phyloP scores from a whole-genome alignment of 2,329 filamentous ascomycete species.

The Spiromastix sp. region DNA sequence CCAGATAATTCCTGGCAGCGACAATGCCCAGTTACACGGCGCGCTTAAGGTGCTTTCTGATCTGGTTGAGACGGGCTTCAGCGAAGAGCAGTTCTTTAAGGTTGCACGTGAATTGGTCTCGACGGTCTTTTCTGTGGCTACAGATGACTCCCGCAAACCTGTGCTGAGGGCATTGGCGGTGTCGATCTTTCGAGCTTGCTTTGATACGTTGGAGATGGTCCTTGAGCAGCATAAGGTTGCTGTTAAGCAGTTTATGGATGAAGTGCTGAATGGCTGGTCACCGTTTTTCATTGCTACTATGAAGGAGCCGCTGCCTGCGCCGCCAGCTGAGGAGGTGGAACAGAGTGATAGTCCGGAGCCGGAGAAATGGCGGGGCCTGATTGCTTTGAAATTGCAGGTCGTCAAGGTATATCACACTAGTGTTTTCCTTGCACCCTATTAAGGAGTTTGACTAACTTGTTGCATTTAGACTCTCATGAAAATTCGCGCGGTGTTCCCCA shows the following conservation, averaged over 20 bases:
- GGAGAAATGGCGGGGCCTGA: slow-evolving; percentile 65
- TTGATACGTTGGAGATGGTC: slow-evolving; percentile 93
- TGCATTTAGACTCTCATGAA: slow-evolving; percentile 65
- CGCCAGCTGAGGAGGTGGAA: slow-evolving; percentile 48
- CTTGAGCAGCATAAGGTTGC: slow-evolving; percentile 83
- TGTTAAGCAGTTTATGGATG: slow-evolving; percentile 81
- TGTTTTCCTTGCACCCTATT: neutral
- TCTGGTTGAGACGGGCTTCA: slow-evolving; percentile 85
- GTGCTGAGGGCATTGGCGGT: slow-evolving; percentile 75
- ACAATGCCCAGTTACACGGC: slow-evolving; percentile 74
- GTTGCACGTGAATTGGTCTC: slow-evolving; percentile 79
- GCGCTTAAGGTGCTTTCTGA: slow-evolving; percentile 80
- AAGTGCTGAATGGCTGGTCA: slow-evolving; percentile 72
- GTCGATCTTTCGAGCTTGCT: slow-evolving; percentile 80
- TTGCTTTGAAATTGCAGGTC: slow-evolving; percentile 86
- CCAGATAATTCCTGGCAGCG: slow-evolving; percentile 62
- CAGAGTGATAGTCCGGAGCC: slow-evolving; percentile 45
- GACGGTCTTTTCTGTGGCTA: slow-evolving; percentile 70
- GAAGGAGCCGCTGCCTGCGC: slow-evolving; percentile 59
- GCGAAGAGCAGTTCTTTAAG: slow-evolving; percentile 87
- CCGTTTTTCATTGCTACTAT: slow-evolving; percentile 78
- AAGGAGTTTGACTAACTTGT: slow-evolving; percentile 6
- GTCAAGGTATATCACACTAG: slow-evolving; percentile 50
- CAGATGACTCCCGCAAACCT: slow-evolving; percentile 63
- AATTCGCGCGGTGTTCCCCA: slow-evolving; percentile 73